Conservation (phyloP, 1,139 yeast genomes). For the Pneumocystis sp. region DNA sequence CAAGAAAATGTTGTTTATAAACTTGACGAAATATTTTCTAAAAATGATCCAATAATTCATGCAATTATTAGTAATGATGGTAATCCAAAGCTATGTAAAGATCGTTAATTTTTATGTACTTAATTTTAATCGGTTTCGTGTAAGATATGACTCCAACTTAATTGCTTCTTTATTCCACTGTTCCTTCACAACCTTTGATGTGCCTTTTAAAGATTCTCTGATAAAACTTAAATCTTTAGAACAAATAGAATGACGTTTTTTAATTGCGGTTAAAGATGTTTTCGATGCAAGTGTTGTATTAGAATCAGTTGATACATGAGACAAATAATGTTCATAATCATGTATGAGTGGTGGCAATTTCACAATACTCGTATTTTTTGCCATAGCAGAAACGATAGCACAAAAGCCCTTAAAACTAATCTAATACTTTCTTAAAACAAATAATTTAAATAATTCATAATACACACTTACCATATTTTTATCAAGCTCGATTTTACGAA, state of each 20-base stretch:
- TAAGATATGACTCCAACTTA: background rate
- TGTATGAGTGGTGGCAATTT: background rate
- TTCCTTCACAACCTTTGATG: background rate
- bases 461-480: constrained; percentile 7
- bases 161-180: background rate
- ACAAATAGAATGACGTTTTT: background rate
- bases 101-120: background rate
- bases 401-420: background rate
- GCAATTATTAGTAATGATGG: background rate
- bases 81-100: background rate
- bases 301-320: background rate
- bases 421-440: background rate
- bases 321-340: background rate
- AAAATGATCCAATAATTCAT: background rate
- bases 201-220: background rate
- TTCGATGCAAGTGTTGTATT: background rate
- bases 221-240: background rate
- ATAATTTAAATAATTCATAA: constrained; percentile 3
- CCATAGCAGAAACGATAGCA: background rate
- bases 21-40: background rate
- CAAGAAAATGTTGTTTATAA: background rate
- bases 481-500: constrained; percentile 8
- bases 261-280: background rate
- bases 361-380: background rate
- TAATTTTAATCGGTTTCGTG: background rate